Base-by-base conservation (phyloP, 1,139 yeast species). In the Groenewaldozyma sp. region DNA sequence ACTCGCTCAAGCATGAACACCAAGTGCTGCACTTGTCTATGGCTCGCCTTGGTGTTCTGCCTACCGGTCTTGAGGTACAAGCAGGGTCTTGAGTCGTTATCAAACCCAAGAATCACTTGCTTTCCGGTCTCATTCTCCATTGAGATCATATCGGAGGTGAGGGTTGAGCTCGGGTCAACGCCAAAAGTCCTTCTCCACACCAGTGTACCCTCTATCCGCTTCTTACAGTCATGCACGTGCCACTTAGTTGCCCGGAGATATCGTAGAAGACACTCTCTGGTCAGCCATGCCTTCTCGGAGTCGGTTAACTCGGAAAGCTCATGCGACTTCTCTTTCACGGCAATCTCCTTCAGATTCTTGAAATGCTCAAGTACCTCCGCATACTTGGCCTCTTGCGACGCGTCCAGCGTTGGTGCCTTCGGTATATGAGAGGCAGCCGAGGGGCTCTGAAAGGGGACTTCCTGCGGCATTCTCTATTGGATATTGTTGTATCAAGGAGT, bases 141-240 rank as follows among this genome's bases (percentile, higher is more conserved):
- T 4, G 73, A 71, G 1, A 83, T 82, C 32, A 74, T 51, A 3
- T 78, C 84, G 1, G 87, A 67, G 1, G 80, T 74, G 36, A 86
- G 73, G 45, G 54, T 59, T 54, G 52, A 49, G 73, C 37, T 70
- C 60, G 79, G 73, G 24, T 76, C 74, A 22, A 87, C 80, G 9
- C 96, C 97, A 59, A 86, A 88, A 40, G 84, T 84, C 50, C 96
- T 75, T 64, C 97, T 75, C 97, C 97, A 91, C 3, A 83, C 74
- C 13, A 91, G 50, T 0, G 96, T 81, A 19, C 74, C 75, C 50
- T 77, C 80, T 7, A 91, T 67, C 51, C 98, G 73, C 47, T 73
- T 74, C 38, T 78, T 79, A 21, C 94, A 82, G 17, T 78, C 82
- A 21, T 72, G 69, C 1, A 71, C 68, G 34, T 75, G 72, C 96